Evolutionary conservation across 352 stramenopile species (phyloP).

Genomic region (Phytophthora nicotianae): DNA sequence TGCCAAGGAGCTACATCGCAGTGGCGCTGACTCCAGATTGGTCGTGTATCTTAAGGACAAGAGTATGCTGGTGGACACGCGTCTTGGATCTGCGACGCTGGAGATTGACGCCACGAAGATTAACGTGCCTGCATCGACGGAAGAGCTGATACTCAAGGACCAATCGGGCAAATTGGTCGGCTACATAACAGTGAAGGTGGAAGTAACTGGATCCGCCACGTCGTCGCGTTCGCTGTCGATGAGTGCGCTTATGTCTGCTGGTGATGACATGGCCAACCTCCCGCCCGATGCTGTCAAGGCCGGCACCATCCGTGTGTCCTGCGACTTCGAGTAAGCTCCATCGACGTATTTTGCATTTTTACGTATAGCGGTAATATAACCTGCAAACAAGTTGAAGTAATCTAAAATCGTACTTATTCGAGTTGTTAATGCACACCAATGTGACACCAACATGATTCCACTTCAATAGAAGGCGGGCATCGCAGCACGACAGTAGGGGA

Average conservation of each 20-base stretch:
- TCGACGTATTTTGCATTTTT: background rate
- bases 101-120: constrained; percentile 35
- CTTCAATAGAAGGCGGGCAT: background rate
- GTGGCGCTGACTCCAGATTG: constrained; percentile 34
- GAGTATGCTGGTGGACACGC: constrained; percentile 44
- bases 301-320: constrained; percentile 50
- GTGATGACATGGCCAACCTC: constrained; percentile 31
- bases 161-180: constrained; percentile 32
- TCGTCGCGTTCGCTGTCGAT: constrained; percentile 44
- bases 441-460: background rate
- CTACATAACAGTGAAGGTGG: constrained; percentile 40
- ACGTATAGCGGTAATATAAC: background rate
- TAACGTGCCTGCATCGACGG: constrained; percentile 19
- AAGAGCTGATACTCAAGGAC: constrained; percentile 44
- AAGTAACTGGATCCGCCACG: constrained; percentile 39
- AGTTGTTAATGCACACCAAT: background rate
- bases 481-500: background rate
- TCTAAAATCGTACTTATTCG: background rate
- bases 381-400: background rate
- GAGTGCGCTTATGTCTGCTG: constrained; percentile 24
- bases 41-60: constrained; percentile 50
- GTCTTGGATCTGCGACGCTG: constrained; percentile 35
- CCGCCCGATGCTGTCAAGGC: constrained; percentile 43
- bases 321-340: constrained; percentile 41
- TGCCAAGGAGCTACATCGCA: constrained; percentile 54